Base-by-base conservation (phyloP, 2,329 filamentous ascomycete genomes). In the Epichloe aotearoae region DNA sequence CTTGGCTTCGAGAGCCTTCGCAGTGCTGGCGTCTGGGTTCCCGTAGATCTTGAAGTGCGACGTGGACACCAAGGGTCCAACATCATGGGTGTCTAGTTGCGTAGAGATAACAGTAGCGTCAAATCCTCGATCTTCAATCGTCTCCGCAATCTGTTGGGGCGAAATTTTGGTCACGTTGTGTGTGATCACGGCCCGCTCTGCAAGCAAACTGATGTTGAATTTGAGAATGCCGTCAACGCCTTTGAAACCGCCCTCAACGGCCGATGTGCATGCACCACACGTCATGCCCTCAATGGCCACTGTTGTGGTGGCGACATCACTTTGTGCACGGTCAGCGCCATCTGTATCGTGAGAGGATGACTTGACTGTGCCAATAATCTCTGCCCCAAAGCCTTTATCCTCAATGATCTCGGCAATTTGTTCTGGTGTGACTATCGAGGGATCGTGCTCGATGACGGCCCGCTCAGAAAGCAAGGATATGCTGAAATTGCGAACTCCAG, bases 241-340 rank as follows among this genome's bases (percentile, higher is more conserved):
- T 57, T 81, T 79, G 68, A 98, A 93, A 3, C 86, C 88, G 47
- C 80, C 77, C 61, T 96, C 87, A 2, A 97, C 82, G 5, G 91
- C 89, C 1, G 91, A 91, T 0, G 93, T 97, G 67, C 93, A 98
- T 41, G 93, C 88, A 20, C 91, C 91, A 63, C 93, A 97, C 1
- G 93, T 98, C 93, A 98, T 98, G 47, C 93, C 93, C 58, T 93
- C 88, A 50, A 98, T 87, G 4, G 86, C 82, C 17, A 98, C 76
- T 0, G 90, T 97, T 0, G 90, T 96, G 1, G 81, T 87, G 51
- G 83, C 74, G 4, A 78, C 61, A 47, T 70, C 68, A 55, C 72
- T 66, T 33, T 50, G 30, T 8, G 46, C 41, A 8, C 30, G 52
- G 64, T 63, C 53, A 64, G 59, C 53, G 62, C 66, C 47, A 66